Evolutionary conservation across 2,329 filamentous ascomycete species (phyloP).

Genomic region (Monosporascus sp.): DNA sequence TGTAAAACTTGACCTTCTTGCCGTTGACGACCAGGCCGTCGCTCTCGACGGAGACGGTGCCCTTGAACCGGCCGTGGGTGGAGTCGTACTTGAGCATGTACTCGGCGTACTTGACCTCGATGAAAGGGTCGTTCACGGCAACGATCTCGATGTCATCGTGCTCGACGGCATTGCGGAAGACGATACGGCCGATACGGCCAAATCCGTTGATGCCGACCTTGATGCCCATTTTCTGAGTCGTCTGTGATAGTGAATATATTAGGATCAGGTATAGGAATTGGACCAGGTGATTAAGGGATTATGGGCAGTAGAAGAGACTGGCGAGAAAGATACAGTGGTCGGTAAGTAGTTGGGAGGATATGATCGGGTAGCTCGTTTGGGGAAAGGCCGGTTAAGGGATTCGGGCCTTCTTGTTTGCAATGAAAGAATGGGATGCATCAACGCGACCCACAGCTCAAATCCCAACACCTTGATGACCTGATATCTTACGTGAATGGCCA

Average conservation of each 20-base stretch:
- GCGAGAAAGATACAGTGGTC: not conserved
- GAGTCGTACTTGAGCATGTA: constrained; percentile 99
- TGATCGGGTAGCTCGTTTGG: not conserved
- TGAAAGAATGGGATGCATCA: not conserved
- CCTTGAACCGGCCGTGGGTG: constrained; percentile 95
- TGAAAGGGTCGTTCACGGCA: constrained; percentile 99
- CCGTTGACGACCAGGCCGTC: constrained; percentile 82
- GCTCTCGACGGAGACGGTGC: constrained; percentile 67
- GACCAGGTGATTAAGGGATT: not conserved
- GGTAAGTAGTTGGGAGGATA: not conserved
- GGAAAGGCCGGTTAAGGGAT: not conserved
- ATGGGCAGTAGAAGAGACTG: not conserved
- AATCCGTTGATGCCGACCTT: constrained; percentile 99
- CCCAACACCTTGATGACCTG: not conserved
- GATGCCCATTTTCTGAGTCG: constrained; percentile 44
- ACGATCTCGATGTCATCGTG: constrained; percentile 86
- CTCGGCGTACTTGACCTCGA: constrained; percentile 93
- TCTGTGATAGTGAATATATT: not conserved
- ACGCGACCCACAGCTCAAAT: not conserved
- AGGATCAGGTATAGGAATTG: not conserved
- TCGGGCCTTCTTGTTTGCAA: not conserved
- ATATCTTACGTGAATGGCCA: not conserved
- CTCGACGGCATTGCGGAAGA: constrained; percentile 97
- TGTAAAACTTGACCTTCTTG: constrained; percentile 94
- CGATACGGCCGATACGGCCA: constrained; percentile 97